Percentiles rank a stretch among this genome's conserved stretches.
Evolutionary conservation across 202 grass and related monocot species (phyloP).

Genomic region (Brachypodium distachyon): DNA sequence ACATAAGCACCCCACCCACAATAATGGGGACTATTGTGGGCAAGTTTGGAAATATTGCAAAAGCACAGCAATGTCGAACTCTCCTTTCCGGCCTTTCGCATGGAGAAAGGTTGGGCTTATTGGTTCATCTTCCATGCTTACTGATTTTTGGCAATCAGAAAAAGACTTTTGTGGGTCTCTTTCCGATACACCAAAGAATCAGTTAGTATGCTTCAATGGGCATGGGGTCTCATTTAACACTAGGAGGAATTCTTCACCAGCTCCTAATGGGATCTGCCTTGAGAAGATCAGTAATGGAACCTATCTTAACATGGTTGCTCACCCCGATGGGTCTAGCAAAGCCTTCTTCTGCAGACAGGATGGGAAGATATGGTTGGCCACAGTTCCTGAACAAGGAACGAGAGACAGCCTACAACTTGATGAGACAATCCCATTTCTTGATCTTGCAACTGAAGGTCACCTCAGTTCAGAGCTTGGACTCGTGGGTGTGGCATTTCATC

Average conservation of each 20-base stretch:
- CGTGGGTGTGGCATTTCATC: slow-evolving; percentile 48
- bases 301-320: slow-evolving; percentile 33
- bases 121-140: slow-evolving; percentile 14
- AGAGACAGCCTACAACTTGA: slow-evolving; percentile 25
- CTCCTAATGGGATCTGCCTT: slow-evolving; percentile 36
- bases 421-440: slow-evolving; percentile 38
- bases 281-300: slow-evolving; percentile 31
- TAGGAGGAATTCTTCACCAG: not conserved
- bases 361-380: slow-evolving; percentile 45
- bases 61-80: slow-evolving; percentile 23
- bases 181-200: slow-evolving; percentile 20
- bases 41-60: not conserved
- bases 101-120: slow-evolving; percentile 5
- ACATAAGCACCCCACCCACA: slow-evolving; percentile 21
- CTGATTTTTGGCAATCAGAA: too few relatives aligned
- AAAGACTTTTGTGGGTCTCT: slow-evolving; percentile 40
- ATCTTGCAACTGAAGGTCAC: slow-evolving; percentile 37
- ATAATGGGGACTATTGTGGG: not conserved
- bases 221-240: slow-evolving; percentile 42
- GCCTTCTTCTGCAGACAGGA: slow-evolving; percentile 19
- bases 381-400: slow-evolving; percentile 42
- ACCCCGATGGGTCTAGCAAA: slow-evolving; percentile 25
- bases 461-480: slow-evolving; percentile 25
- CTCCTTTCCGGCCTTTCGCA: slow-evolving; percentile 35
- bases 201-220: slow-evolving; percentile 39